Base-by-base conservation (phyloP, 2,329 filamentous ascomycete genomes). In the Paecilomyces sp. region DNA sequence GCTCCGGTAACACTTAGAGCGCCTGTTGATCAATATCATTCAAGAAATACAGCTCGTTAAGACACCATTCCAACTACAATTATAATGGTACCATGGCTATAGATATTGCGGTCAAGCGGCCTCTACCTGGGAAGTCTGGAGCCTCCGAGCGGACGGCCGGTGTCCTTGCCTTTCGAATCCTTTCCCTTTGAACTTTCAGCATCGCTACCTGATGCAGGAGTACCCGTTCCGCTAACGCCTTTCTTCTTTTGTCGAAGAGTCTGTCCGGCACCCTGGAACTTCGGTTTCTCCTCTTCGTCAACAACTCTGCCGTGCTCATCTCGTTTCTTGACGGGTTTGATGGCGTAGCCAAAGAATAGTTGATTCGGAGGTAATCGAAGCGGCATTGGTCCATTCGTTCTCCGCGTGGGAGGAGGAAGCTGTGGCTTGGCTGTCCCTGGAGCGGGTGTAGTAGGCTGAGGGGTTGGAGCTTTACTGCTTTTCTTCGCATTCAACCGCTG, bases 271-370 rank as follows among this genome's bases (percentile, higher is more conserved):
- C 93, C 93, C 3, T 88, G 85, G 74, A 96, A 96, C 66, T 86
- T 86, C n/a, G 88, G 88, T 64, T 86, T 85, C 61, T 82, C 81
- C 3, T 83, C 81, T n/a, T 85, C 81, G 62, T 86, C 83, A 15
- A 75, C 70, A 41, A 85, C 83, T 61, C 88, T 86, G 5, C 72
- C 72, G 61, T 87, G 81, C 60, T 91, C 86, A 36, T 85, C 88
- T 60, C 88, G 86, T 8, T 90, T 90, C 79, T 91, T 92, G 51
- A 95, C 81, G 0, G 93, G 93, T 74, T 89, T 96, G 71, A 96
- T 84, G 69, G 96, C 89, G 70, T 97, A 99, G 2, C 94, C 94
- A 64, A 99, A 96, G 80, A 99, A 99, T 3, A 99, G 81, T 76
- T 97, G 96, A 68, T 94, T 94, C 0, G 90, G 88, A 0, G 91